Base-by-base conservation (phyloP, 352 stramenopile genomes). In the Saprolegnia diclina region DNA sequence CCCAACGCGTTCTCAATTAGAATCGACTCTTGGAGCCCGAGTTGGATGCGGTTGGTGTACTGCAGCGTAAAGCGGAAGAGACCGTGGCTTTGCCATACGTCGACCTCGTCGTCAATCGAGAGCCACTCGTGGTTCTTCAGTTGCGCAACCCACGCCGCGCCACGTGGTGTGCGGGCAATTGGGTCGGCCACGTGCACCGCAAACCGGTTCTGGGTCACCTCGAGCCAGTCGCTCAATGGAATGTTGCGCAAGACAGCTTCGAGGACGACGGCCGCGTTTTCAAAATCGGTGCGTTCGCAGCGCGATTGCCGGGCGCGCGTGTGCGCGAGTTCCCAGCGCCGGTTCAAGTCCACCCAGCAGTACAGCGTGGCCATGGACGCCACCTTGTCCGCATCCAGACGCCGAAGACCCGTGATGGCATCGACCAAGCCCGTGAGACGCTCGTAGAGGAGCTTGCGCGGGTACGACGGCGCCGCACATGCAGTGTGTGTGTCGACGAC, bases 231-330 rank as follows among this genome's bases (percentile, higher is more conserved):
- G 35, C 11, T 1, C 4, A 59, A 59, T 21, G 11, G 3, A 42
- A 59, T 40, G 40, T 66, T 66, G 29, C 59, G 59, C 21, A 66
- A 24, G 11, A 66, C 24, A 26, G 59, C 35, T 54, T 66, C 59
- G 26, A 66, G 45, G 19, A 42, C 21, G 19, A 66, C 19, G 14
- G 59, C 59, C 10, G 59, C 59, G 13, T 66, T 66, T 2, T 22
- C 32, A 26, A 18, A 14, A 11, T 66, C 59, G 13, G 5, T 66
- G 45, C 18, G 1, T 11, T 13, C 21, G 45, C 59, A 66, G 13
- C 59, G 59, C 21, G 6, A 11, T 56, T 66, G 59, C 45, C 59
- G 22, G 5, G 59, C 59, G 14, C 18, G 5, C 0, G 59, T 54
- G 32, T 66, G 59, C 11, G 59, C 59, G 19, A 66, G 45, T 24